Evolutionary conservation across 495 filamentous ascomycete genomes (phyloP).

Genomic region (Neurospora africana): DNA sequence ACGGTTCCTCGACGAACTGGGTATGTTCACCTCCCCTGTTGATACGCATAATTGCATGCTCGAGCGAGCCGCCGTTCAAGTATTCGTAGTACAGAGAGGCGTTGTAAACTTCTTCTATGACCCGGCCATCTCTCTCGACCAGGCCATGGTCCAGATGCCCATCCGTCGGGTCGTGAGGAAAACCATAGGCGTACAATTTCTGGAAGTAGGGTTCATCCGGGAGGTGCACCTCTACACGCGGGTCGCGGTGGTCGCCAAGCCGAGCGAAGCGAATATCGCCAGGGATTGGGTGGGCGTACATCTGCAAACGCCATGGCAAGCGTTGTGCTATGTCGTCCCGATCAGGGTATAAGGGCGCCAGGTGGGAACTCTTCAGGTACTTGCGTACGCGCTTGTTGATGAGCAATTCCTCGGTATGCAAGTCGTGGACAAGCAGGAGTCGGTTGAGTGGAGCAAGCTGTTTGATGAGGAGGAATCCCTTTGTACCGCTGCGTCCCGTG

Average conservation of each 20-base stretch:
- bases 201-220: constrained; percentile 5
- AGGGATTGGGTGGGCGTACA: not conserved
- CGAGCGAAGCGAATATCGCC: constrained; percentile 5
- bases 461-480: constrained; percentile 5
- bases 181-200: not conserved
- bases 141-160: not conserved
- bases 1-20: constrained; percentile 1
- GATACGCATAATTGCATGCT: constrained; percentile 2
- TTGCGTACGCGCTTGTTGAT: constrained; percentile 4
- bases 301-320: not conserved
- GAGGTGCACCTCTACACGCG: not conserved
- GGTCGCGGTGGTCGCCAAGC: not conserved
- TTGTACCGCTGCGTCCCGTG: not conserved
- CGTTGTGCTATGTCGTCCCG: not conserved
- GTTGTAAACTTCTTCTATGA: not conserved
- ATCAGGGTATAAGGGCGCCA: not conserved
- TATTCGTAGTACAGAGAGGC: constrained; percentile 7
- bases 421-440: constrained; percentile 1
- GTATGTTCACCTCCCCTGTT: not conserved
- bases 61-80: constrained; percentile 7
- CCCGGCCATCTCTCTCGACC: not conserved
- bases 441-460: not conserved
- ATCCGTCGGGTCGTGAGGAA: not conserved
- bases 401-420: not conserved
- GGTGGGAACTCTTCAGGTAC: not conserved